Conservation (phyloP, 768 basidiomycete genomes). For the Goffeauzyma gilvescens region DNA sequence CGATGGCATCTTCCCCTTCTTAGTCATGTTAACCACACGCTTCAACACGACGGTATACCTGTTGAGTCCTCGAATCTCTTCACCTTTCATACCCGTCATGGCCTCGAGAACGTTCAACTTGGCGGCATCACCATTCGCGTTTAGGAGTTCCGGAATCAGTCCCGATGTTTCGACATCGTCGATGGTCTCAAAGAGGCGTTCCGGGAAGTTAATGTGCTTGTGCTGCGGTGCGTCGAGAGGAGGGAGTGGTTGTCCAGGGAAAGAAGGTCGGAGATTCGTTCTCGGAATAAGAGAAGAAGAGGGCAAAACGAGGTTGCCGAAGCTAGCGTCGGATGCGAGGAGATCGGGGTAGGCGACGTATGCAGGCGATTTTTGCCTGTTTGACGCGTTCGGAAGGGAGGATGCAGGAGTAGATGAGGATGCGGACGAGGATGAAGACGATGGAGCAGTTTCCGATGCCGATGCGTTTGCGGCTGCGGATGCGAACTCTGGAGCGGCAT, state of each 20-base stretch:
- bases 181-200: slow-evolving; percentile 13
- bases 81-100: slow-evolving; percentile 24
- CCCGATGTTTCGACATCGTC: slow-evolving; percentile 4
- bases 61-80: slow-evolving; percentile 31
- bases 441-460: too few relatives aligned
- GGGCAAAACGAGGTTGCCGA: too few relatives aligned
- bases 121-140: slow-evolving; percentile 10
- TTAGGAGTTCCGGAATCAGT: slow-evolving; percentile 3
- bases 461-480: too few relatives aligned
- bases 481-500: too few relatives aligned
- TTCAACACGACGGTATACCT: slow-evolving; percentile 32
- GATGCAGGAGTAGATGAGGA: too few relatives aligned
- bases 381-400: too few relatives aligned
- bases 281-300: too few relatives aligned
- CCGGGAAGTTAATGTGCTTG: slow-evolving; percentile 21
- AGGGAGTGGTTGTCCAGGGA: not conserved
- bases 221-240: slow-evolving; percentile 10
- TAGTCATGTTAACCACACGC: slow-evolving; percentile 69
- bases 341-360: too few relatives aligned
- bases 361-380: too few relatives aligned
- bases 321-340: too few relatives aligned
- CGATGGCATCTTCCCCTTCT: slow-evolving; percentile 61
- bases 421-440: too few relatives aligned
- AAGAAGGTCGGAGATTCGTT: too few relatives aligned
- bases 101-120: slow-evolving; percentile 13